phyloP scores from a whole-genome alignment of 805 yeast species.

The Debaryomyces hansenii region DNA sequence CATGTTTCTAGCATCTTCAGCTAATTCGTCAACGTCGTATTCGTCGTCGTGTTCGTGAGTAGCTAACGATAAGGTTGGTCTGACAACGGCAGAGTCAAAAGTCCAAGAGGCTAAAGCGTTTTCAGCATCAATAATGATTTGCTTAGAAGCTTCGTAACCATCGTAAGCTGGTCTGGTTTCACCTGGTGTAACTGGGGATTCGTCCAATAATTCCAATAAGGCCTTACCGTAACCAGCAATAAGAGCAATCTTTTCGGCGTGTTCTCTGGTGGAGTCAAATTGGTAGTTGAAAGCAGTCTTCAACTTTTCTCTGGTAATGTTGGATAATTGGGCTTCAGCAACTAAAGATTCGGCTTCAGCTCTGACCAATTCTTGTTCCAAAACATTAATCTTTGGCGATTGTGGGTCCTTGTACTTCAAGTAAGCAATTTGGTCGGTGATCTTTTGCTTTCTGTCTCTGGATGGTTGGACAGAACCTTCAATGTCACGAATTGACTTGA shows the following conservation, averaged over 20 bases:
- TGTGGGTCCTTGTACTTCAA: slow-evolving; percentile 98
- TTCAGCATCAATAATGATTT: slow-evolving; percentile 96
- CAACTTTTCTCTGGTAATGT: slow-evolving; percentile 96
- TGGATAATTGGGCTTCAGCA: slow-evolving; percentile 98
- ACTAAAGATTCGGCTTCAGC: slow-evolving; percentile 99
- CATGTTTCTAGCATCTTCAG: slow-evolving; percentile 44
- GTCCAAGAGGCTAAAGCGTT: slow-evolving; percentile 96
- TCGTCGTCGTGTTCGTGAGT: slow-evolving; percentile 56
- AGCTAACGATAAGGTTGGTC: slow-evolving; percentile 82
- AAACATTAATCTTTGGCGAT: slow-evolving; percentile 90
- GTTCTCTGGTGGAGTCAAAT: slow-evolving; percentile 92
- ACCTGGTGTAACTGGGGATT: slow-evolving; percentile 97
- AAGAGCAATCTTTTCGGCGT: slow-evolving; percentile 92
- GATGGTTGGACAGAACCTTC: slow-evolving; percentile 98
- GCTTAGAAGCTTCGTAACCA: slow-evolving; percentile 97
- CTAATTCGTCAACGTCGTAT: slow-evolving; percentile 42
- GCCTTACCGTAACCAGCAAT: slow-evolving; percentile 99
- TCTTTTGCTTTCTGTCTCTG: slow-evolving; percentile 96
- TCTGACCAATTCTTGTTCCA: slow-evolving; percentile 97
- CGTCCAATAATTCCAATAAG: slow-evolving; percentile 90
- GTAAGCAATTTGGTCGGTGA: slow-evolving; percentile 96
- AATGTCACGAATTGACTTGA: slow-evolving; percentile 92
- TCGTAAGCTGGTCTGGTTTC: slow-evolving; percentile 98
- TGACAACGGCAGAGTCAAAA: slow-evolving; percentile 89
- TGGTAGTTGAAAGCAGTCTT: slow-evolving; percentile 97